Percentiles rank a stretch among this genome's conserved stretches.
Evolutionary conservation across 805 yeast species (phyloP).

Genomic region (Ogataea paraovalis): DNA sequence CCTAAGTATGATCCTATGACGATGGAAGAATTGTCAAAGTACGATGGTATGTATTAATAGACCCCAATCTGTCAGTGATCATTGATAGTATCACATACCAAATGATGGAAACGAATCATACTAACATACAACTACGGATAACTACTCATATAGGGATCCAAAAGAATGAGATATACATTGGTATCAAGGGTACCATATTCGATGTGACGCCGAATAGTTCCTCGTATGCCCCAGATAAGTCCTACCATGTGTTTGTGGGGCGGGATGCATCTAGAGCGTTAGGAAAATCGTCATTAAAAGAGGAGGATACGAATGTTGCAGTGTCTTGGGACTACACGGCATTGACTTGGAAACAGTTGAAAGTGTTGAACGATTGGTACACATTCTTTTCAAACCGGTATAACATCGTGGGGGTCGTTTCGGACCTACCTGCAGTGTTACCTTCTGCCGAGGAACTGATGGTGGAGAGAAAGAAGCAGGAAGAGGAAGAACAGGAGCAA

Average conservation of each 20-base stretch:
- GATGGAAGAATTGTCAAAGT: slow-evolving; percentile 37
- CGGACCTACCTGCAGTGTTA: slow-evolving; percentile 22
- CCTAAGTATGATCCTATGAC: slow-evolving; percentile 46
- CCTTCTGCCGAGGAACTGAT: slow-evolving; percentile 1
- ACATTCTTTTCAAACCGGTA: slow-evolving; percentile 55
- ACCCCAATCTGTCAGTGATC: too few species aligned
- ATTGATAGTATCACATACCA: too few species aligned
- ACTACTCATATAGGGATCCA: slow-evolving; percentile 37
- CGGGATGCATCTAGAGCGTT: slow-evolving; percentile 74
- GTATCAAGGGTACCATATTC: slow-evolving; percentile 70
- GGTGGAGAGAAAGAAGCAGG: not conserved
- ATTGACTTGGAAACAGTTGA: slow-evolving; percentile 55
- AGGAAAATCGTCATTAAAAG: slow-evolving; percentile 61
- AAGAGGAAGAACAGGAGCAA: not conserved
- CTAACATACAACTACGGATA: not conserved
- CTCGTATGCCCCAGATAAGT: slow-evolving; percentile 74
- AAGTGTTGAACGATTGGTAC: slow-evolving; percentile 71
- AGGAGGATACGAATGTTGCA: slow-evolving; percentile 41
- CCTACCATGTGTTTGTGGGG: slow-evolving; percentile 70
- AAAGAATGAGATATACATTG: slow-evolving; percentile 56
- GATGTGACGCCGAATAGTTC: slow-evolving; percentile 67
- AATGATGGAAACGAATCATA: too few species aligned
- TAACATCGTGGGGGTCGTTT: slow-evolving; percentile 39
- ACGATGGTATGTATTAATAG: slow-evolving; percentile 32
- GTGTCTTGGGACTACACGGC: slow-evolving; percentile 47